Base-by-base conservation (phyloP, 2,329 filamentous ascomycete genomes). In the Torrubiella hemipterigena region DNA sequence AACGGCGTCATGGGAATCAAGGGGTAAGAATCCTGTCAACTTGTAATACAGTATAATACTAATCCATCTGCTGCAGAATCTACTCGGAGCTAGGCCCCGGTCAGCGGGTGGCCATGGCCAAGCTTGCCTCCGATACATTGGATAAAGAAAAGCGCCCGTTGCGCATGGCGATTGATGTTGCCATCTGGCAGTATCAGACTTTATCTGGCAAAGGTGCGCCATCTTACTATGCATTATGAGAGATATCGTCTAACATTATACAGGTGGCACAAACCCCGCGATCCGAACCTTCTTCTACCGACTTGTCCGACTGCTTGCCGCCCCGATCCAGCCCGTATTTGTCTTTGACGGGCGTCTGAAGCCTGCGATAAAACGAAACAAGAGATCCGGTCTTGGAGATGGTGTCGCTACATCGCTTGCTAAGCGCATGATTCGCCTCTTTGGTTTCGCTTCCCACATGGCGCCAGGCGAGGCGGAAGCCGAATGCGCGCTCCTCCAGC, bases 131-230 rank as follows among this genome's bases (percentile, higher is more conserved):
- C 27, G 73, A 86, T 29, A 79, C 83, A 43, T 72, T 93, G 40
- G 73, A 85, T 46, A 56, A 67, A 32, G 75, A 73, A 9, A 69
- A 71, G 16, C 70, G 78, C 2, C 87, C 87, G 1, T 63, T 96
- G 24, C 79, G 87, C 24, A 67, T 98, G 28, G 91, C 91, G 23
- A 81, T 98, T 41, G 91, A 98, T 51, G 81, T 93, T 43, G 85
- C 86, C 3, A 96, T 98, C 49, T 98, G 91, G 91, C 81, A 94
- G 27, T 96, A 94, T 49, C 91, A 98, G 49, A 79, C 79, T 10
- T 86, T 93, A 49, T 79, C 84, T 11, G 82, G 82, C 13, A 76
- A 77, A 60, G 85, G 74, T 71, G 47, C 19, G 45, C 13, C 34
- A 18, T 23, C 10, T 19, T 17, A 11, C 6, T 9, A 11, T 27